Conservation (phyloP, 768 basidiomycete species). For the Cantharellus anzutake region DNA sequence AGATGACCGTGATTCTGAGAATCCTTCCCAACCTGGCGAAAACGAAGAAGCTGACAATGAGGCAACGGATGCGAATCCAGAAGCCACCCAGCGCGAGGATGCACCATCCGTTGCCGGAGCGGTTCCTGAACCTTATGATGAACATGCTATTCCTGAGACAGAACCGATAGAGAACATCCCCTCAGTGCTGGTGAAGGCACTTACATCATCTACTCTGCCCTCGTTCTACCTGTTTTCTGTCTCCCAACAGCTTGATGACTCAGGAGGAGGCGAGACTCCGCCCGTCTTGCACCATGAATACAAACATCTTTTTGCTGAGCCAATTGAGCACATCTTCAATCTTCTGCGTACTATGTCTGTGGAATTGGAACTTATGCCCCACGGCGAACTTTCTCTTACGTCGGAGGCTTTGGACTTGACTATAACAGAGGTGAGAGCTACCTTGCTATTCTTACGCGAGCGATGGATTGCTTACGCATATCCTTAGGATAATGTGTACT, state of each 20-base stretch:
- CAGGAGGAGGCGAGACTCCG: neutral
- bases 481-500: slow-evolving; percentile 7
- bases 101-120: neutral
- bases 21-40: too few species aligned
- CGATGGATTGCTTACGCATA: neutral
- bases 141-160: neutral
- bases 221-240: neutral
- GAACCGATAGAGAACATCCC: neutral
- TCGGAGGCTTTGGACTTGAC: slow-evolving; percentile 1
- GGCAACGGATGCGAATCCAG: too few species aligned
- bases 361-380: neutral
- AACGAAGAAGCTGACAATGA: too few species aligned
- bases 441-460: neutral
- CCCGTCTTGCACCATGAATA: slow-evolving; percentile 2
- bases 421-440: slow-evolving; percentile 3
- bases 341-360: neutral
- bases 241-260: neutral
- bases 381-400: slow-evolving; percentile 2
- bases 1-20: too few species aligned
- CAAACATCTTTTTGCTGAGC: neutral
- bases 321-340: neutral
- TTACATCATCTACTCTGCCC: neutral
- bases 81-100: neutral
- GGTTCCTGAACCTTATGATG: neutral
- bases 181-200: neutral